Conservation (phyloP, 495 filamentous ascomycete genomes). For the Lasiosphaeriaceae sp. region DNA sequence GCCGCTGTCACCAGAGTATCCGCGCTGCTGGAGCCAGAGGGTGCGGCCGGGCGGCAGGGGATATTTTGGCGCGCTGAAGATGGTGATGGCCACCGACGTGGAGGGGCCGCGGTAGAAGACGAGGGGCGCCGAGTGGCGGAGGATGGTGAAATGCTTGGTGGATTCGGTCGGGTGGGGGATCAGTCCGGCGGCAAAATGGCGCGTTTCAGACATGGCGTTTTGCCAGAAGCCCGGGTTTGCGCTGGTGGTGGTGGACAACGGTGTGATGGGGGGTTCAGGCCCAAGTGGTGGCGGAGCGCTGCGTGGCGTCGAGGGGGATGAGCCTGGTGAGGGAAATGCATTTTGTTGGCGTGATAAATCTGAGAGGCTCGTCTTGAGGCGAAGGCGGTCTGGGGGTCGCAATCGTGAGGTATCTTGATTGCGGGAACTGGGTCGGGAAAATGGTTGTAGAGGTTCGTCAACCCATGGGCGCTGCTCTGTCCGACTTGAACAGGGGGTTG, state of each 20-base stretch:
- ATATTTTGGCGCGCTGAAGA: slow-evolving; percentile 51
- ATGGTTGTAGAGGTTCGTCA: not conserved
- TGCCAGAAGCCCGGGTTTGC: slow-evolving; percentile 28
- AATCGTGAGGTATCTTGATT: not conserved
- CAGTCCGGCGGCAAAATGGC: slow-evolving; percentile 60
- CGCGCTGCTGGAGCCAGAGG: slow-evolving; percentile 63
- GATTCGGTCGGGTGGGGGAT: slow-evolving; percentile 59
- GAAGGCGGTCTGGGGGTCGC: not conserved
- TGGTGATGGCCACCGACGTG: slow-evolving; percentile 58
- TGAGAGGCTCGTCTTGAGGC: not conserved
- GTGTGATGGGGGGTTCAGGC: not conserved
- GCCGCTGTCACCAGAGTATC: slow-evolving; percentile 64
- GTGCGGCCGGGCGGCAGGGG: slow-evolving; percentile 55
- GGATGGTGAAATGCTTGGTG: slow-evolving; percentile 62
- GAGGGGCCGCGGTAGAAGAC: slow-evolving; percentile 61
- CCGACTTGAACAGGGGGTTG: not conserved
- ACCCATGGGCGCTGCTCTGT: not conserved
- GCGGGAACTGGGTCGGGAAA: not conserved
- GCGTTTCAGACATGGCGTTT: slow-evolving; percentile 50
- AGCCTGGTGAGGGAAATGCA: not conserved
- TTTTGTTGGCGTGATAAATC: not conserved
- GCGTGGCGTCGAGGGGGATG: not conserved
- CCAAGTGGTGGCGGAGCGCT: not conserved
- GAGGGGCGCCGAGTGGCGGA: slow-evolving; percentile 60
- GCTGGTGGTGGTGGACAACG: not conserved